A percentile compares a stretch with the other conserved stretches of the same genome.
Conservation (phyloP, 2,329 filamentous ascomycete species). For the Hymenoscyphus linearis region DNA sequence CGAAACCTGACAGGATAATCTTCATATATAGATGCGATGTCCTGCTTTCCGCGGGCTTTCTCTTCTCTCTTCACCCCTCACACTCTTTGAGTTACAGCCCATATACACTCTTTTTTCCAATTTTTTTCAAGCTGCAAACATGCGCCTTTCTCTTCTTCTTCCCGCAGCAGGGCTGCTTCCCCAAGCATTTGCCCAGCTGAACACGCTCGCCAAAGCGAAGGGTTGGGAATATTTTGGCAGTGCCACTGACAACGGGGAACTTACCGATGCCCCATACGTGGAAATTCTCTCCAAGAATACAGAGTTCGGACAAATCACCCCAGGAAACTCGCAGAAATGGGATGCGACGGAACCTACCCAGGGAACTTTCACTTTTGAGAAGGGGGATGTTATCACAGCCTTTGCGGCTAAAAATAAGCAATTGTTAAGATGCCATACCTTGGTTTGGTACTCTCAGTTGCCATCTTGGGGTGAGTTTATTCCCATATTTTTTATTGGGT, state of each 20-base stretch:
- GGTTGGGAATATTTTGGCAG: constrained; percentile 52
- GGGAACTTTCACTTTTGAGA: constrained; percentile 50
- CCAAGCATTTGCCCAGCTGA: constrained; percentile 37
- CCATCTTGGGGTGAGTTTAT: constrained; percentile 42
- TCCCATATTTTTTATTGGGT: too few relatives aligned
- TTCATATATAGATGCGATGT: background rate
- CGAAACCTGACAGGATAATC: background rate
- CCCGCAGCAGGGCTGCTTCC: constrained; percentile 2
- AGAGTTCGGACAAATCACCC: constrained; percentile 60
- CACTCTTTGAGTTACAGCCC: background rate
- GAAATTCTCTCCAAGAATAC: constrained; percentile 46
- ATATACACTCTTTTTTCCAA: background rate
- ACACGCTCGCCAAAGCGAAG: constrained; percentile 48
- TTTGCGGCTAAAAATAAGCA: constrained; percentile 43
- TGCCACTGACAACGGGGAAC: constrained; percentile 48
- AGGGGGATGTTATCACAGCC: constrained; percentile 48
- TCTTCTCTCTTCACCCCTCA: background rate
- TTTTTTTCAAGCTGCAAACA: background rate
- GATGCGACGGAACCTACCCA: constrained; percentile 35
- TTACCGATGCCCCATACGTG: constrained; percentile 49
- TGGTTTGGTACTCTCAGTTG: constrained; percentile 48
- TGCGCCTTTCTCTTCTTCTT: constrained; percentile 5
- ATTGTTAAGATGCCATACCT: constrained; percentile 56
- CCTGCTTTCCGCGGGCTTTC: background rate
- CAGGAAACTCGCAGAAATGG: constrained; percentile 53